These are phyloP conservation scores for Penicillium sp. DNA, from an alignment of 2,329 filamentous ascomycete species.

Conservation along the genomic window DNA sequence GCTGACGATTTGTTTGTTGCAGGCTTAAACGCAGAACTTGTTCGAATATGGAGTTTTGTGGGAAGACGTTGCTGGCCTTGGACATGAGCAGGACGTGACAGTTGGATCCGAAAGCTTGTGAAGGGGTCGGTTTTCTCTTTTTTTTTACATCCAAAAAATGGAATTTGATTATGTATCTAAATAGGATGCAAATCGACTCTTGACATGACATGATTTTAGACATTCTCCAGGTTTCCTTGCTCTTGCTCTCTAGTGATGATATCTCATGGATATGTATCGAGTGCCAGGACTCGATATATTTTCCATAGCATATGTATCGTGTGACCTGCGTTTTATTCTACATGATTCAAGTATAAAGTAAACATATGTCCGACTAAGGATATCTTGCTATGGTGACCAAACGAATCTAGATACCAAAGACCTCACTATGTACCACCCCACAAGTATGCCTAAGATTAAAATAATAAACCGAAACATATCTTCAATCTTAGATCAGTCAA, in stretches of 20 bases:
- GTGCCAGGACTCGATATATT: background rate
- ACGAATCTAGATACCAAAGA: background rate
- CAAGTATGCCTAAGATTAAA: background rate
- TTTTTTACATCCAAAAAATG: conserved; percentile 28
- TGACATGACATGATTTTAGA: conserved; percentile 31
- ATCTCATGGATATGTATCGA: background rate
- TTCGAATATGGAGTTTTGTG: conserved; percentile 31
- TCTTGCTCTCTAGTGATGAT: background rate
- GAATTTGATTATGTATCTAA: conserved; percentile 36
- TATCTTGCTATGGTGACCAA: background rate
- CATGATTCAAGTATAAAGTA: background rate
- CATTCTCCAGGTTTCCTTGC: conserved; percentile 6
- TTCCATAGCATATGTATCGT: background rate
- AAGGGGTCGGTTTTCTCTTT: conserved; percentile 27
- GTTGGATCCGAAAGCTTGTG: conserved; percentile 27
- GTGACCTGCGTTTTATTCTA: background rate
- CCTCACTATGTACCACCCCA: background rate
- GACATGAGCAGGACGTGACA: conserved; percentile 23
- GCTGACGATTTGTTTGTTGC: conserved; percentile 7
- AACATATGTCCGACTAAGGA: background rate
- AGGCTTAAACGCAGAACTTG: conserved; percentile 29
- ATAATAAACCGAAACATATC: background rate
- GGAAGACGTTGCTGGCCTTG: conserved; percentile 28
- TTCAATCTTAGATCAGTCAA: background rate
- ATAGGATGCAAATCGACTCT: conserved; percentile 34